Evolutionary conservation across 2,329 filamentous ascomycete species (phyloP), one percentile per base, ranked within the genome.

Genomic region (Zarea fungicola): DNA sequence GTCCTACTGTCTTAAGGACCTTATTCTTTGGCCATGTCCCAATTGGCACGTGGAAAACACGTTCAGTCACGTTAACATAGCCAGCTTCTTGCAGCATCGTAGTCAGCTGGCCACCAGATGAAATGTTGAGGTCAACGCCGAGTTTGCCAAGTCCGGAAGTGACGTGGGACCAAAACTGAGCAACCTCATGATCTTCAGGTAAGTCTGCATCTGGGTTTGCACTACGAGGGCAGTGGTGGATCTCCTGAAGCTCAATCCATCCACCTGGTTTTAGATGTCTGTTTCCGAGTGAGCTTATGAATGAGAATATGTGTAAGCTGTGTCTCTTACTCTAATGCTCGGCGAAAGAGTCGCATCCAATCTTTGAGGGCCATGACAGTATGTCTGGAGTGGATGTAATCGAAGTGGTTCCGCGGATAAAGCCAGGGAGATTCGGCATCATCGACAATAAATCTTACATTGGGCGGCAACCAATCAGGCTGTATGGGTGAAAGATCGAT

Each of bases 321-420:
- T n/a, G n/a, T n/a, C 19, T 59, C 70, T 58, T 57, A 78, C 76
- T 74, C 70, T 34, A 71, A 65, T 1, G 70, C 65, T 48, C 71
- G 69, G 13, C 62, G 60, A 50, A 81, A 69, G 1, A 82, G 59
- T 13, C 58, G 66, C 2, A 68, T 68, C 78, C 78, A 83, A 56
- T 82, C 70, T 42, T 71, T 74, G 50, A 83, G 75, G 2, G 73
- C 76, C 67, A 76, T 72, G 13, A 77, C 74, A 1, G 77, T 75
- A 49, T 78, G 73, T 3, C 81, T 70, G n/a, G 75, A 73, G 58
- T 83, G 80, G 28, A 84, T 73, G 51, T 80, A 81, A 59, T 84
- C 79, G 48, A 81, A 83, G 44, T 75, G 70, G 51, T 79, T 72
- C 4, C 61, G 58, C 5, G 74, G 73, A 52, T 79, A 72, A 14